A percentile compares a stretch with the other conserved stretches of the same genome.
These are phyloP conservation scores for Eimeria sp. DNA, from an alignment of 169 alveolate genomes.

Conservation along the genomic window DNA sequence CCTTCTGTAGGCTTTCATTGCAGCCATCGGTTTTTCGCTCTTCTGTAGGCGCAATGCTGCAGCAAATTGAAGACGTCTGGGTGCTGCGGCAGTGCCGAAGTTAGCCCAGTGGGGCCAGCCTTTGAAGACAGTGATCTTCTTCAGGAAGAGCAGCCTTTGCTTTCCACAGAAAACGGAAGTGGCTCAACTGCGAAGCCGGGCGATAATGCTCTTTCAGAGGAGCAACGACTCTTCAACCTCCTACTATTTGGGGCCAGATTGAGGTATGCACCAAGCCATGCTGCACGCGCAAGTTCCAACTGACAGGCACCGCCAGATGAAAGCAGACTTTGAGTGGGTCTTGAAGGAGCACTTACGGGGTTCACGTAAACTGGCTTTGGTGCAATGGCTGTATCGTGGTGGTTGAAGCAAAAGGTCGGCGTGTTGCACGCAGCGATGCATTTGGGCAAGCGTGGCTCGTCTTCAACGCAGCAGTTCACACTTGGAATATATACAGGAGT, in stretches of 20 bases:
- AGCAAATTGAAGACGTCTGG: constrained; percentile 10
- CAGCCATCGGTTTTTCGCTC: neutral
- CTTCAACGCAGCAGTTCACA: constrained; percentile 61
- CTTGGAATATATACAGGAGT: constrained; percentile 61
- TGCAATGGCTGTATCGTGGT: neutral
- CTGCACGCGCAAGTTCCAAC: neutral
- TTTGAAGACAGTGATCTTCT: neutral
- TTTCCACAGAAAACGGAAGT: neutral
- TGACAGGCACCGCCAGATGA: neutral
- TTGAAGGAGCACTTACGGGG: neutral
- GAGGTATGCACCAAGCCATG: constrained; percentile 7
- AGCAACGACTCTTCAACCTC: constrained; percentile 22
- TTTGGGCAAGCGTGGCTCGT: constrained; percentile 71
- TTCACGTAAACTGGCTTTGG: neutral
- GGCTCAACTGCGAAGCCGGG: neutral
- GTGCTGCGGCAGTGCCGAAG: constrained; percentile 10
- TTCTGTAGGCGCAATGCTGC: constrained; percentile 61
- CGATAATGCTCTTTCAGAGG: neutral
- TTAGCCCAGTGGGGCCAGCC: neutral
- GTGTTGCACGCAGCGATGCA: constrained; percentile 38
- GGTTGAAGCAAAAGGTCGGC: neutral
- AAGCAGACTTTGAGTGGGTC: neutral
- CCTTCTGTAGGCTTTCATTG: neutral
- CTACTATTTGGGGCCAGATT: constrained; percentile 53
- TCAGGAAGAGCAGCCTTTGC: constrained; percentile 34